Conservation (phyloP, 495 filamentous ascomycete genomes). For the Aspergillus biplanus region DNA sequence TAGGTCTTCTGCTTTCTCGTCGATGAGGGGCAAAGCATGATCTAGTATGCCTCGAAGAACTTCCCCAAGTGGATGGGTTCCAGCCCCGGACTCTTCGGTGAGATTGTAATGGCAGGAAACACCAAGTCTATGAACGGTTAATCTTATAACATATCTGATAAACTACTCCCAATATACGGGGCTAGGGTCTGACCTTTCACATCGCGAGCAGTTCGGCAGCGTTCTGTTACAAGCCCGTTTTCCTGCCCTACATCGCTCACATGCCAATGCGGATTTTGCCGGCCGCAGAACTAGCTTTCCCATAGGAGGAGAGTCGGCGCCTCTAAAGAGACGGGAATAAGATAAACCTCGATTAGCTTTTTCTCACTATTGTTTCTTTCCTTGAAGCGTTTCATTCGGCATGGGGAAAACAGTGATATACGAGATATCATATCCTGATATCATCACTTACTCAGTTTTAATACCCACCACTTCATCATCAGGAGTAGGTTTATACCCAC, state of each 20-base stretch:
- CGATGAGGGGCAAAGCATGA: too few relatives aligned
- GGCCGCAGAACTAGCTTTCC: not conserved
- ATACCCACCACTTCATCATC: too few relatives aligned
- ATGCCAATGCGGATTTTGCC: not conserved
- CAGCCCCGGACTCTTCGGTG: too few relatives aligned
- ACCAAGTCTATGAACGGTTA: not conserved
- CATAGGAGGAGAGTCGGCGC: not conserved
- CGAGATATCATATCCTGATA: too few relatives aligned
- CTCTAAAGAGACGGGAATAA: not conserved
- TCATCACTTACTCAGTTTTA: too few relatives aligned
- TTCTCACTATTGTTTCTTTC: not conserved
- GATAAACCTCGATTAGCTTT: not conserved
- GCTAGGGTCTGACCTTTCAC: not conserved
- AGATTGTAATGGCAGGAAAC: not conserved
- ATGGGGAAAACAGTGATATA: too few relatives aligned
- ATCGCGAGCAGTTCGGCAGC: not conserved
- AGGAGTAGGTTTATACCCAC: not conserved
- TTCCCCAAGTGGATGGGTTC: too few relatives aligned
- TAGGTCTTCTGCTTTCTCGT: too few relatives aligned
- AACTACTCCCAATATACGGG: not conserved
- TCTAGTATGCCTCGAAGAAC: too few relatives aligned
- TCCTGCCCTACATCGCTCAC: not conserved
- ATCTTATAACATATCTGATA: too few relatives aligned
- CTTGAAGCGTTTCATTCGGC: not conserved
- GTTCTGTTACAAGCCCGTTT: slow-evolving; percentile 1